These are phyloP conservation scores for Benincasa hispida DNA, from an alignment of 306 rosid species.

Conservation along the genomic window DNA sequence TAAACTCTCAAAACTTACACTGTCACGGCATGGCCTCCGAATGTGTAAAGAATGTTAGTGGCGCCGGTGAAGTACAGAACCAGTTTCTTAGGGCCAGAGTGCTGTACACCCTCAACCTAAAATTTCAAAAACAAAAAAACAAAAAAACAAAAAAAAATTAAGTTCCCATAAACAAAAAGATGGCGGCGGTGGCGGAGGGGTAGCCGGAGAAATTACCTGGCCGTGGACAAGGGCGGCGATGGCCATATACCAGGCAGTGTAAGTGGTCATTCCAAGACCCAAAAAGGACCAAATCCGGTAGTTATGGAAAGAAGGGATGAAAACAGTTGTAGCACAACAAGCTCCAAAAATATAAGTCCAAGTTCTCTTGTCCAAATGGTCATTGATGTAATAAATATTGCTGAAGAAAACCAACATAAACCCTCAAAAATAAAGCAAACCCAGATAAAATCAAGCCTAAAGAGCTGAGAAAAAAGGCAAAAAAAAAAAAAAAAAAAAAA, in stretches of 20 bases:
- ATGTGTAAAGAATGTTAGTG: slow-evolving; percentile 91
- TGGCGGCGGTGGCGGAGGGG: background rate
- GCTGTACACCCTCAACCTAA: slow-evolving; percentile 54
- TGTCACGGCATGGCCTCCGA: slow-evolving; percentile 98
- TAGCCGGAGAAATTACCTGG: slow-evolving; percentile 36
- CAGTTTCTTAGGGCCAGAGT: slow-evolving; percentile 55
- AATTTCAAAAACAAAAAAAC: background rate
- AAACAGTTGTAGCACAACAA: slow-evolving; percentile 96
- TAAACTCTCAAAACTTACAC: slow-evolving; percentile 37
- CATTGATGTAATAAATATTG: slow-evolving; percentile 87
- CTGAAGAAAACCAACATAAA: slow-evolving; percentile 22
- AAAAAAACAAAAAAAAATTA: background rate
- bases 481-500: too few relatives aligned
- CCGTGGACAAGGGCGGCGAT: slow-evolving; percentile 64
- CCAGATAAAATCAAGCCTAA: background rate
- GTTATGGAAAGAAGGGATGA: slow-evolving; percentile 94
- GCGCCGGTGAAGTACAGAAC: slow-evolving; percentile 98
- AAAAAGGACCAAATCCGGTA: slow-evolving; percentile 93
- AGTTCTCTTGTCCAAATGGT: slow-evolving; percentile 85
- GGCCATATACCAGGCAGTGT: slow-evolving; percentile 87
- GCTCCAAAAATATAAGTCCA: slow-evolving; percentile 99
- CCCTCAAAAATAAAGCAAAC: background rate
- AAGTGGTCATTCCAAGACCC: slow-evolving; percentile 99
- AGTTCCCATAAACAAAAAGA: background rate
- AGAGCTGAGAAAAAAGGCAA: background rate